Conservation (phyloP, 768 basidiomycete genomes). For the Phlegmacium glaucopus region DNA sequence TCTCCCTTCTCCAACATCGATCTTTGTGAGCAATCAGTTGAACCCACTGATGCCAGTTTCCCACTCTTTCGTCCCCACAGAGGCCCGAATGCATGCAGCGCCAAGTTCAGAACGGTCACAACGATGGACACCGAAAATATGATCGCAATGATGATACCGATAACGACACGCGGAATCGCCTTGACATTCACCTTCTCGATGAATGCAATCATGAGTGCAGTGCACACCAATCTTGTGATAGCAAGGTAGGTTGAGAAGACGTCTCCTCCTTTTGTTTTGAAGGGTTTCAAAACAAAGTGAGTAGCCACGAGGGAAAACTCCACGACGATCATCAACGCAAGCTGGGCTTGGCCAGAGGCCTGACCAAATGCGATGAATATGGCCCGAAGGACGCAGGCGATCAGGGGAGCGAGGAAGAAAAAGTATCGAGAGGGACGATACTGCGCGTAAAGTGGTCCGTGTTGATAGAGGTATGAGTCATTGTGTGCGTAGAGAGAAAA, state of each 20-base stretch:
- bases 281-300: constrained; percentile 56
- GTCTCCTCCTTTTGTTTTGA: constrained; percentile 66
- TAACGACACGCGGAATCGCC: constrained; percentile 77
- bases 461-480: constrained; percentile 32
- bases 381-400: constrained; percentile 62
- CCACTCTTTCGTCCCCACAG: constrained; percentile 21
- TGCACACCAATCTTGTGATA: constrained; percentile 64
- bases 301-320: constrained; percentile 59
- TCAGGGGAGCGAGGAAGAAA: constrained; percentile 57
- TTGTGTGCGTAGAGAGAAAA: constrained; percentile 29
- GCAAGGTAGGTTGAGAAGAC: constrained; percentile 65
- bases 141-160: constrained; percentile 73
- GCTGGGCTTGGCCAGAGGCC: constrained; percentile 59
- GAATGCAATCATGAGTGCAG: constrained; percentile 76
- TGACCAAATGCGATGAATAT: constrained; percentile 69
- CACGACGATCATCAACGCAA: constrained; percentile 61
- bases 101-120: constrained; percentile 63
- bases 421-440: constrained; percentile 68
- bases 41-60: constrained; percentile 6
- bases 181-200: constrained; percentile 57
- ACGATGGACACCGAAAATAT: constrained; percentile 70
- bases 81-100: constrained; percentile 44
- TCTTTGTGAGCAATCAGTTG: constrained; percentile 21
- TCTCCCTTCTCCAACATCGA: constrained; percentile 41
- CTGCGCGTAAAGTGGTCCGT: constrained; percentile 62